phyloP scores from a whole-genome alignment of 75 land plant species.

The Sequoiadendron giganteum region DNA sequence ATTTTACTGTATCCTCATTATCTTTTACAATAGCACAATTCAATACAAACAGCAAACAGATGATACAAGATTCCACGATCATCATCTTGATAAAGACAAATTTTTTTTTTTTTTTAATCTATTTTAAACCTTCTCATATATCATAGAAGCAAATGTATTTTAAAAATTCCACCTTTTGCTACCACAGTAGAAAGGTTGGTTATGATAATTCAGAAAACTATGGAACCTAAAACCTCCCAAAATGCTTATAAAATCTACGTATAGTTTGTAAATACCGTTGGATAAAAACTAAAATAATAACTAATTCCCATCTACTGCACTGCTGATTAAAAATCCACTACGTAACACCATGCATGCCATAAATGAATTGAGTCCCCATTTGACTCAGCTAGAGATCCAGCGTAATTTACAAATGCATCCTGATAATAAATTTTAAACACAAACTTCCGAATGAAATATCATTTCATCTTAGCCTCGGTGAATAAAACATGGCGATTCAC shows the following conservation, averaged over 20 bases:
- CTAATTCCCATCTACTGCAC: neutral
- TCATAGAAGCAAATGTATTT: neutral
- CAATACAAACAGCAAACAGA: neutral
- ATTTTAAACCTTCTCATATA: neutral
- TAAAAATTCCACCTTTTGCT: neutral
- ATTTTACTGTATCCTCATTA: neutral
- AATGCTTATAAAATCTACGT: neutral
- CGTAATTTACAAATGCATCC: neutral
- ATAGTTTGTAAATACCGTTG: neutral
- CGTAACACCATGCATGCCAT: neutral
- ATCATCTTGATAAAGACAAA: neutral
- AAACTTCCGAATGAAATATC: slow-evolving; percentile 3
- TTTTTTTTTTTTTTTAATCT: no score
- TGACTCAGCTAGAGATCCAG: neutral
- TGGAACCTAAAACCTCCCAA: neutral
- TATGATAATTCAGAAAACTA: neutral
- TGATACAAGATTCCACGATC: neutral
- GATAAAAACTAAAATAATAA: neutral
- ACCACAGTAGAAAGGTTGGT: neutral
- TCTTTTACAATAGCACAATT: neutral
- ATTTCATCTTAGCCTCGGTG: slow-evolving; percentile 88
- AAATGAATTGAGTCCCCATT: neutral
- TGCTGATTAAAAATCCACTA: neutral
- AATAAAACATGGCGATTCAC: slow-evolving; percentile 87
- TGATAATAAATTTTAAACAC: neutral